Base-by-base conservation (phyloP, 1,284 basidiomycete species). In the Albatrellus sp. region DNA sequence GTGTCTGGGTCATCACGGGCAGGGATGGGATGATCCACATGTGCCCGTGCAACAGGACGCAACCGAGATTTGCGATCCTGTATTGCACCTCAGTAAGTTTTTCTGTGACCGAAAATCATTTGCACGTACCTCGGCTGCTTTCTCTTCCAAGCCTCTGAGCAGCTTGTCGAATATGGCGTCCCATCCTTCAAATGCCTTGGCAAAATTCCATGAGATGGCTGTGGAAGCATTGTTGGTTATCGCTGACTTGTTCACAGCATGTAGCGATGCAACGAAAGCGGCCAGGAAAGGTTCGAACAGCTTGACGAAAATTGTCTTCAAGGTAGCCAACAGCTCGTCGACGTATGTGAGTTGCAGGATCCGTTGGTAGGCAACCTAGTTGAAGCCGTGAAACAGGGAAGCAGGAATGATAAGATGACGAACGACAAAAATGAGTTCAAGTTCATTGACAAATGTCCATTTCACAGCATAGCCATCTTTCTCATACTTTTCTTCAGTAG, bases 311-410 rank as follows among this genome's bases (percentile, higher is more conserved):
- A 93, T 70, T 0, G 78, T 68, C 58, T 90, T 91, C 55, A 91
- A 71, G 4, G 86, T 77, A 19, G 69, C 66, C 13, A 96, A 72
- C 5, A 98, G 78, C 39, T 91, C 83, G 0, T 94, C 90, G 46
- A 98, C 84, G 60, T 98, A 98, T 8, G 90, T 83, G 19, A 99
- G 73, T 52, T 96, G 93, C 12, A 99, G 72, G 49, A 99, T 92
- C 38, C 94, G 87, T 58, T 98, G 94, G 66, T 97, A 97, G 42
- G 93, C 90, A 44, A 94, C 90, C 89, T 93, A 54, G 12, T 45
- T 33, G 35, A 28, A 30, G 17, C 20, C 33, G 48, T 45, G 46
- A 37, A 37, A 5, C 43, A 42, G 13, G 5, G 7, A n/a, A 34
- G 13, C 6, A 28, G 40, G 19, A 20, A 32, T 24, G 8, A 31